Conservation (phyloP, 495 filamentous ascomycete genomes). For the Paragyromitra xinjiangensis region DNA sequence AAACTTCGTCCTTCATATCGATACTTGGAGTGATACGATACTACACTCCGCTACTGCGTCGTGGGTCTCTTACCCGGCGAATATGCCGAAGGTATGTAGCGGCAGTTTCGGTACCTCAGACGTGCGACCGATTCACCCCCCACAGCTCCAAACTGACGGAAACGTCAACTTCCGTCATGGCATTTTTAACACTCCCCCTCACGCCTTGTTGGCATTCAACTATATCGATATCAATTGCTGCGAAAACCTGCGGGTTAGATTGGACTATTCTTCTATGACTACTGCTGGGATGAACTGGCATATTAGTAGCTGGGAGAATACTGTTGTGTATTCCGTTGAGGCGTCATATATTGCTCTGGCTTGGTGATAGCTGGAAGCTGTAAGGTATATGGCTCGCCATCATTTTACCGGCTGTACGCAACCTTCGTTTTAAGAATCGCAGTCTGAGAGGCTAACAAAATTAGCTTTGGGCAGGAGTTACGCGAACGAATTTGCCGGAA, state of each 20-base stretch:
- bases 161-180: background rate
- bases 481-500: no score
- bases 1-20: constrained; percentile 25
- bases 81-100: constrained; percentile 36
- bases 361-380: background rate
- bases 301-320: background rate
- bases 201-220: constrained; percentile 6
- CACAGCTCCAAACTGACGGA: background rate
- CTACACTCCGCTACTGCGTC: constrained; percentile 9
- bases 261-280: background rate
- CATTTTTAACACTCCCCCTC: background rate
- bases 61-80: constrained; percentile 44
- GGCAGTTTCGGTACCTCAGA: constrained; percentile 42
- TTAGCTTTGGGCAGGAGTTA: no score
- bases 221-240: background rate
- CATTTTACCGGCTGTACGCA: no score
- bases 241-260: background rate
- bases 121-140: background rate
- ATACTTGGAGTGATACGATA: constrained; percentile 21
- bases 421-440: no score
- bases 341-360: background rate
- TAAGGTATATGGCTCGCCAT: no score
- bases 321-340: background rate
- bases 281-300: constrained; percentile 8
- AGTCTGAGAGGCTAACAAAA: no score